phyloP scores from a whole-genome alignment of 805 yeast genomes.

The Pichia thaimueangensis region DNA sequence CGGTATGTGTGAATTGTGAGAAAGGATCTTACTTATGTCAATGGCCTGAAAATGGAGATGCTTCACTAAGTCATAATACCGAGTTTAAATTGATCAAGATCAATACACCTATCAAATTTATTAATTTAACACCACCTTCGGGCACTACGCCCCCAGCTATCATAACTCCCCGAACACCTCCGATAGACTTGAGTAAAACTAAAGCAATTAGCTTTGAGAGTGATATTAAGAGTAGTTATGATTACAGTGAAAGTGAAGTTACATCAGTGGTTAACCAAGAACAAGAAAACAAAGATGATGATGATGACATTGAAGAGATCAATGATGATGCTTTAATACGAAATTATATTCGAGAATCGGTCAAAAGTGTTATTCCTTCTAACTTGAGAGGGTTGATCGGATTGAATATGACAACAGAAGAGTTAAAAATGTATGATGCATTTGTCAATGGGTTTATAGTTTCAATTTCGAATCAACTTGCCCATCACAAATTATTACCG shows the following conservation, averaged over 20 bases:
- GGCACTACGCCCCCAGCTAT: too few relatives aligned
- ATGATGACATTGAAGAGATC: neutral
- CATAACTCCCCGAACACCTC: too few relatives aligned
- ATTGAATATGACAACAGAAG: neutral
- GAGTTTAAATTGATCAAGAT: constrained; percentile 16
- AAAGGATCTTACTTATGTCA: constrained; percentile 12
- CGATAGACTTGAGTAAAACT: too few relatives aligned
- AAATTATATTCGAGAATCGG: constrained; percentile 14
- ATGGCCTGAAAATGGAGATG: constrained; percentile 16
- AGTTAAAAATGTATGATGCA: constrained; percentile 23
- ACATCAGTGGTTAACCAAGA: too few relatives aligned
- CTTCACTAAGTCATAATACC: constrained; percentile 15
- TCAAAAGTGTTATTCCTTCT: neutral
- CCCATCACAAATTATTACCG: constrained; percentile 36
- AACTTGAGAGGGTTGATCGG: neutral
- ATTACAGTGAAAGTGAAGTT: too few relatives aligned
- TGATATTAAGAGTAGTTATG: too few relatives aligned
- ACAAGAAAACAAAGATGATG: neutral
- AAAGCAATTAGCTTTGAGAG: too few relatives aligned
- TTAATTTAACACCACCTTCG: too few relatives aligned
- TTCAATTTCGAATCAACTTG: constrained; percentile 35
- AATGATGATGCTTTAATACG: constrained; percentile 21
- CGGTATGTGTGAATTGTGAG: constrained; percentile 17
- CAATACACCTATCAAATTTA: neutral
- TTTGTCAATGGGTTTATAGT: constrained; percentile 37